Evolutionary conservation across 306 rosid genomes (phyloP), one percentile per base, ranked within the genome.

Genomic region (Prosopis cineraria): DNA sequence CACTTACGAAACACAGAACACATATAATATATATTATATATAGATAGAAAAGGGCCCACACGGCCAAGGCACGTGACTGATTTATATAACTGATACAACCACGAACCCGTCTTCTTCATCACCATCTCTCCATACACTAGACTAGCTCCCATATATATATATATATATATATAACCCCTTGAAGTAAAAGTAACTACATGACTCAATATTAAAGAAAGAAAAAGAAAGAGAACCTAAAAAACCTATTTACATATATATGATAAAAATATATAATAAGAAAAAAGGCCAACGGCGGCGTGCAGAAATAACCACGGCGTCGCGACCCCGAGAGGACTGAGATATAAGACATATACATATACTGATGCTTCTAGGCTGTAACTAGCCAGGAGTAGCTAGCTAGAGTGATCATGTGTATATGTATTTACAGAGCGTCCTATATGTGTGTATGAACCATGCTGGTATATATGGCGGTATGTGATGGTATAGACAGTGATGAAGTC

Each of bases 291-390:
- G 50, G 37, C 77, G 66, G n/a, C 27, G 77, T 72, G 52, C 48
- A 14, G 9, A 53, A 55, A 72, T 24, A 55, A 72, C 77, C 77
- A 53, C 77, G 66, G 52, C 77, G 20, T 22, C 63, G 47, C 29
- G 79, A n/a, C 30, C 78, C 33, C 31, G n/a, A 6, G 45, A 13
- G 24, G 29, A 39, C 52, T 29, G 56, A 0, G 11, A 59, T 31
- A 75, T 29, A 16, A 3, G 3, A 52, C 66, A 55, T 36, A 75
- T 36, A 34, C 29, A 74, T 25, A 36, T 60, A 31, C 36, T 75
- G 10, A 4, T 55, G 25, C 77, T 36, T 48, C 45, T n/a, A 45
- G 31, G 56, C 43, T 10, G 63, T n/a, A 19, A n/a, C 31, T 37
- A 63, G 43, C 48, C 13, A 40, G 50, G 25, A 1, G 14, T 33